phyloP scores from a whole-genome alignment of 768 basidiomycete species.

The Tulasnella sp. region DNA sequence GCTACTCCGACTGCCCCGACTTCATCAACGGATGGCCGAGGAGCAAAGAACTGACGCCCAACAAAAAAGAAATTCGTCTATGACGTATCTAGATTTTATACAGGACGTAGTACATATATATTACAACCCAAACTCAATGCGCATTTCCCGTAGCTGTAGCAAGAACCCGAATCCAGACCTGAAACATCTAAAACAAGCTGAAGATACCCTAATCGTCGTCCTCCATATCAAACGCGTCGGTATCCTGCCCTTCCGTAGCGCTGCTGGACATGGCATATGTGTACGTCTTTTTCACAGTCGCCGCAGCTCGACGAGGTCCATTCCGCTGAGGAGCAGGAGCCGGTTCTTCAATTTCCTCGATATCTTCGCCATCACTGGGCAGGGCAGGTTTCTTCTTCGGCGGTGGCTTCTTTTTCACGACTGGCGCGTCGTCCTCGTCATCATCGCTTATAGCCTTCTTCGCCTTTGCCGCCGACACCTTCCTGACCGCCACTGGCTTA shows the following conservation, averaged over 20 bases:
- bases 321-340: not conserved
- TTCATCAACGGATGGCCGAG: no score
- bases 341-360: not conserved
- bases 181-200: no score
- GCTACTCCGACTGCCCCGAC: no score
- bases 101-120: no score
- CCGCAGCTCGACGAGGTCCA: constrained; percentile 10
- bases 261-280: not conserved
- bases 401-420: constrained; percentile 5
- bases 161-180: no score
- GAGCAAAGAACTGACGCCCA: no score
- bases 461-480: constrained; percentile 27
- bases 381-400: constrained; percentile 7
- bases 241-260: not conserved
- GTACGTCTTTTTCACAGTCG: constrained; percentile 10
- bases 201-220: not conserved
- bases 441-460: constrained; percentile 29
- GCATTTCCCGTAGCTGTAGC: no score
- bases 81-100: no score
- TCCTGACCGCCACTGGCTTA: constrained; percentile 32
- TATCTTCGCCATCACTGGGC: constrained; percentile 8
- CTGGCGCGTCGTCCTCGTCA: constrained; percentile 35
- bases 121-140: no score
- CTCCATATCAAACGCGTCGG: not conserved
- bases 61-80: no score